Evolutionary conservation across 495 filamentous ascomycete genomes (phyloP).

Genomic region (Podospora sp.): DNA sequence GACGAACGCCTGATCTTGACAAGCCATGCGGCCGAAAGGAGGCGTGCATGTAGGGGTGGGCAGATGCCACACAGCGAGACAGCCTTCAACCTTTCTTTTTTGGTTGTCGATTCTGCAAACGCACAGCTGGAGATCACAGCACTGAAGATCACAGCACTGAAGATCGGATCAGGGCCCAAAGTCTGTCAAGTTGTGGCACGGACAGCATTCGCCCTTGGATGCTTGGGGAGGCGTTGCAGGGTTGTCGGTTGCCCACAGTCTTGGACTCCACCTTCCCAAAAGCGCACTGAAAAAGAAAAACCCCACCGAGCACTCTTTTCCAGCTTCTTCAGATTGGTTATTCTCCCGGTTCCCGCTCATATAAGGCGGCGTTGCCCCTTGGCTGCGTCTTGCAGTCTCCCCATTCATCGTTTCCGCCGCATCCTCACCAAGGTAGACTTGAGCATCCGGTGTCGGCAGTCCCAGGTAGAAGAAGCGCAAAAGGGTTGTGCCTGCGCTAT

Average conservation of each 20-base stretch:
- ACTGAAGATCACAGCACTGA: conserved; percentile 19
- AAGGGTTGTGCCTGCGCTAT: background rate
- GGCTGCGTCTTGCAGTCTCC: background rate
- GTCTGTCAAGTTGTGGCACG: conserved; percentile 1
- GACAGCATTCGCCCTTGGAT: background rate
- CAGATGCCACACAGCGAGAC: background rate
- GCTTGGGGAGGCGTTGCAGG: background rate
- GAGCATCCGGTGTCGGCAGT: background rate
- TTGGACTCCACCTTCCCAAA: conserved; percentile 8
- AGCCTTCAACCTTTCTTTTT: background rate
- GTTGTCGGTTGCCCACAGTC: background rate
- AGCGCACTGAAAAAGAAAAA: background rate
- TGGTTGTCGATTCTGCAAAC: conserved; percentile 17
- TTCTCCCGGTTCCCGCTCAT: background rate
- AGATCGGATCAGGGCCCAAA: conserved; percentile 20
- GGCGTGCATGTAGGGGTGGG: background rate
- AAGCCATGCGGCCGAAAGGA: conserved; percentile 33
- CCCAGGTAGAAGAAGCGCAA: background rate
- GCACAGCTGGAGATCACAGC: conserved; percentile 2
- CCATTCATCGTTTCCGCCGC: background rate
- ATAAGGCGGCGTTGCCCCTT: background rate
- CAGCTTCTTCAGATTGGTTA: background rate
- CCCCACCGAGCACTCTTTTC: conserved; percentile 4
- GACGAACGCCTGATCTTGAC: background rate
- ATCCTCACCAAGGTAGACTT: background rate